Base-by-base conservation (phyloP, 2,329 filamentous ascomycete genomes). In the Dryadomyces quercivorus region DNA sequence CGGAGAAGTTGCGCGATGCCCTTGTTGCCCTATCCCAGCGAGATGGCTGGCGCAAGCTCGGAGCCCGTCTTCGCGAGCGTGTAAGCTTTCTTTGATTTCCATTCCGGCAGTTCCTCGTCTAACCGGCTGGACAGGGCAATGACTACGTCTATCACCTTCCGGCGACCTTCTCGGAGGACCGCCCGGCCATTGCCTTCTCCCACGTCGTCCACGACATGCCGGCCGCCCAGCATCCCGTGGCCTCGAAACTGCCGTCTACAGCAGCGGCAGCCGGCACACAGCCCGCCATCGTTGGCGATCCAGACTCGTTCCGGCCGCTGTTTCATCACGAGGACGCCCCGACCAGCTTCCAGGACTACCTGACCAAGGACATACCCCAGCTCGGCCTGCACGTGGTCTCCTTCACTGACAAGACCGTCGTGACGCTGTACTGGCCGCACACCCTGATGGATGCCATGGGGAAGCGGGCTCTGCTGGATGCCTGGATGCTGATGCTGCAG, bases 31-130 rank as follows among this genome's bases (percentile, higher is more conserved):
- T 77, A 15, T 57, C 76, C 8, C 64, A 70, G 13, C 68, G 66
- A 8, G 70, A 68, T 1, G 70, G 70, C 38, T 77, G 74, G 75
- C 66, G 65, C 31, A 73, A 73, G 56, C 58, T 77, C 1, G 73
- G 72, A 0, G 75, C 72, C 6, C 66, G 74, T 5, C 57, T 76
- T n/a, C 63, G 72, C 15, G 38, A 63, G 21, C 70, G 67, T 59
- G 51, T 55, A 7, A 20, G 53, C 52, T 15, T 47, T 38, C 20
- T n/a, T 4, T 43, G 21, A 42, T 10, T 50, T 42, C 12, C 10
- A 15, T 47, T 43, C 22, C 20, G 18, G 8, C 42, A 22, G 9
- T n/a, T 2, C 7, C 15, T 44, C 4, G 38, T 51, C 26, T 22
- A 21, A 13, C 26, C 20, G 3, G 12, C 49, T n/a, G 40, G 31